phyloP scores from a whole-genome alignment of 345 rosid species.

The Lumnitzera littorea region DNA sequence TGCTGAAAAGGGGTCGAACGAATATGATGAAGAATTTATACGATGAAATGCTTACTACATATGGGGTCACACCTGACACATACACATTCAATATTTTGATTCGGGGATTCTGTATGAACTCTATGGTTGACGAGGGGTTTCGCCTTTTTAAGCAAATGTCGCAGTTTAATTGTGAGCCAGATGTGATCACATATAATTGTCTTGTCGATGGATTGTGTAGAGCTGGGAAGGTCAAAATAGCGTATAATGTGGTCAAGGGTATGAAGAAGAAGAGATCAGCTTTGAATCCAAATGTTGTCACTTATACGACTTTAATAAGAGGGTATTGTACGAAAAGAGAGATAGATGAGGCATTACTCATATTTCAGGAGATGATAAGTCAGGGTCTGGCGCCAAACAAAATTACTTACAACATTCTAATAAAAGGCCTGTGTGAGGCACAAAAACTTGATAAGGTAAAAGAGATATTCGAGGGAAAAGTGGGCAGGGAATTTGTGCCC shows the following conservation, averaged over 20 bases:
- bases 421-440: slow-evolving; percentile 69
- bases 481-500: slow-evolving; percentile 37
- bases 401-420: slow-evolving; percentile 60
- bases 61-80: slow-evolving; percentile 64
- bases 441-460: slow-evolving; percentile 49
- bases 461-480: slow-evolving; percentile 33
- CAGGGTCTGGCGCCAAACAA: slow-evolving; percentile 50
- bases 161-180: slow-evolving; percentile 45
- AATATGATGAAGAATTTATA: slow-evolving; percentile 60
- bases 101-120: slow-evolving; percentile 63
- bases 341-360: slow-evolving; percentile 51
- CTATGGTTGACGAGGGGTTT: slow-evolving; percentile 67
- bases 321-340: slow-evolving; percentile 73
- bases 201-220: slow-evolving; percentile 80
- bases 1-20: slow-evolving; percentile 67
- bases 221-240: slow-evolving; percentile 65
- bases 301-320: slow-evolving; percentile 72
- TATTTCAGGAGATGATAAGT: slow-evolving; percentile 43
- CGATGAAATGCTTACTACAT: slow-evolving; percentile 70
- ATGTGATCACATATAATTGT: slow-evolving; percentile 63
- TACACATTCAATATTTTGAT: slow-evolving; percentile 70
- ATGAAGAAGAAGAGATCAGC: slow-evolving; percentile 39
- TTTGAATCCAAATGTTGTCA: slow-evolving; percentile 58
- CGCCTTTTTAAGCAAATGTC: slow-evolving; percentile 56
- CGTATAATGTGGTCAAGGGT: slow-evolving; percentile 65